Evolutionary conservation across 345 rosid genomes (phyloP), one percentile per base, ranked within the genome.

Genomic region (Citrus maxima): DNA sequence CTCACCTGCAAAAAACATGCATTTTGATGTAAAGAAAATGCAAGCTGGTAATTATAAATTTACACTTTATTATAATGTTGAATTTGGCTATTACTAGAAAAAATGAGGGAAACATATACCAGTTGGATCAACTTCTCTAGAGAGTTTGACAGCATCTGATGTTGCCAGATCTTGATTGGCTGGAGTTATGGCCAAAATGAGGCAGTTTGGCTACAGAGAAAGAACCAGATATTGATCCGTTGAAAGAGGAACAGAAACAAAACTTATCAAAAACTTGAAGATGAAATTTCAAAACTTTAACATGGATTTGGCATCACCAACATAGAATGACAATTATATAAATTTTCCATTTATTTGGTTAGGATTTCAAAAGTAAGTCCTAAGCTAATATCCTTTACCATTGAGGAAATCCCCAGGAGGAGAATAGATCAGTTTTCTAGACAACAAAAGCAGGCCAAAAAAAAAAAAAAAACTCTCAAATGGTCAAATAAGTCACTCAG

Each of bases 121-220:
- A 27, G 85, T 32, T 16, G 89, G 90, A 74, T 91, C 93, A 60
- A 89, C 95, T 78, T 91, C 90, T 81, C 88, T 89, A n/a, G 95
- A 82, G 5, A 91, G 82, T 83, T 89, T 91, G 77, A 91, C 87
- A 76, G 91, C 90, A 88, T 91, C 95, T 25, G 95, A 89, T 70
- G 92, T 89, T 76, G 91, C 95, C 75, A 91, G 86, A 84, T 89
- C 92, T 88, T 88, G 93, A 87, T 89, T 91, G 42, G 95, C 92
- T 22, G 92, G 93, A 71, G 91, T 84, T 81, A 89, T 88, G 18
- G 95, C 95, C 77, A 91, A 86, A 83, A 91, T 91, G 80, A 91
- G 66, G 81, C 83, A 89, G 69, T 88, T 89, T 30, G 93, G 91
- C 95, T 88, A 72, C 38, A 70, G 9, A 75, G 56, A 67, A 77